Evolutionary conservation across 768 basidiomycete species (phyloP), one percentile per base, ranked within the genome.

Genomic region (Cyclocybe aegerita): DNA sequence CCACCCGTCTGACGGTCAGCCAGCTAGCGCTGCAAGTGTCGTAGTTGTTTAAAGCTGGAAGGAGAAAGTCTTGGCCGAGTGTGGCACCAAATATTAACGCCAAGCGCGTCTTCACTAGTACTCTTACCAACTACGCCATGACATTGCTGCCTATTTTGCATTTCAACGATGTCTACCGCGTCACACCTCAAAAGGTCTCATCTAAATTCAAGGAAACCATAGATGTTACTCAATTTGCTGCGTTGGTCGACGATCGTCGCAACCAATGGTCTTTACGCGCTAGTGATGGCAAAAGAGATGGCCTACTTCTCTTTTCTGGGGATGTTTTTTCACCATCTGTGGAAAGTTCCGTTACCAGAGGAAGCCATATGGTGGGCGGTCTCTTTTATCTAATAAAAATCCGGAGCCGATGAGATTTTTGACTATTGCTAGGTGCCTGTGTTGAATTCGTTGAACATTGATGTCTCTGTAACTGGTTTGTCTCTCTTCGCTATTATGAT

Each of bases 261-360:
- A 68, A 72, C 44, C 64, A 66, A 35, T 92, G 89, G 89, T 56
- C 68, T 4, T 57, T 70, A 33, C 58, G 65, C 35, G 48, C 66
- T 5, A 23, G 5, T 5, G 79, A 82, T 54, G 78, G 79, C 4
- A 68, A 72, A 42, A 74, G 73, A 55, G 87, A 92, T 59, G 93
- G 93, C 0, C 71, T 97, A 7, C 74, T 86, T 0, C 68, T 97
- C 4, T 97, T 95, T 67, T 93, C 90, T 33, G 93, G 93, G 7
- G 93, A 96, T 65, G 73, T 92, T 9, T 95, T 95, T 65, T 85
- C 88, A 16, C 93, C 93, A 0, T 90, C 88, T 1, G 77, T 90
- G 1, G 93, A 95, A 69, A 90, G 86, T 55, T 85, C 88, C 4
- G 85, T 96, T 33, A 93, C 93, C 4, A 75, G 93, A 64, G 93